These are phyloP conservation scores for Tylopilus rubrobrunneus DNA, from an alignment of 768 basidiomycete species.

Conservation along the genomic window DNA sequence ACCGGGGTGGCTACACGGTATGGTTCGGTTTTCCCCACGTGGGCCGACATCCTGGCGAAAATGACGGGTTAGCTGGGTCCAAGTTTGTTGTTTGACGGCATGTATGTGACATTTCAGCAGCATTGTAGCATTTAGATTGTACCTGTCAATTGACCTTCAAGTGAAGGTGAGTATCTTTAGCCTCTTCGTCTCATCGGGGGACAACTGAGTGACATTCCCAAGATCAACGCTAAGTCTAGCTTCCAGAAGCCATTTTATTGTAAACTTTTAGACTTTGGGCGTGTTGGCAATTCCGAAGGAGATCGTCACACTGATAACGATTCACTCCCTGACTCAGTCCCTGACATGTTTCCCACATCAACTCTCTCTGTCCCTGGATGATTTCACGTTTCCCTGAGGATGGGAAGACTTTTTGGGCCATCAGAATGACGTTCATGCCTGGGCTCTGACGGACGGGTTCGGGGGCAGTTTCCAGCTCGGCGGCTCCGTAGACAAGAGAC, in stretches of 20 bases:
- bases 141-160: background rate
- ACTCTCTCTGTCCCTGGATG: background rate
- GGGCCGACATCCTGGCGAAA: too few species aligned
- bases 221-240: background rate
- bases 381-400: background rate
- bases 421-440: too few species aligned
- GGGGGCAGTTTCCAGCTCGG: too few species aligned
- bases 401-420: background rate
- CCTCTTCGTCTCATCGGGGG: background rate
- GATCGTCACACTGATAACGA: background rate
- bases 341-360: background rate
- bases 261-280: background rate
- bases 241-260: background rate
- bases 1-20: background rate
- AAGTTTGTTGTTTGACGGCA: background rate
- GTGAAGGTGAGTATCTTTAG: background rate
- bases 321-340: background rate
- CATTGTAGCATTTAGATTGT: background rate
- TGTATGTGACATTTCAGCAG: background rate
- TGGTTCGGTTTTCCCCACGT: background rate
- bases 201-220: background rate
- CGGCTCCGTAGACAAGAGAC: too few species aligned
- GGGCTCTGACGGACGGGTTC: too few species aligned
- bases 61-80: too few species aligned
- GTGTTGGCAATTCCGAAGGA: background rate